Evolutionary conservation across 2,329 filamentous ascomycete species (phyloP), one percentile per base, ranked within the genome.

Genomic region (Coniosporium tulheliwenetii): DNA sequence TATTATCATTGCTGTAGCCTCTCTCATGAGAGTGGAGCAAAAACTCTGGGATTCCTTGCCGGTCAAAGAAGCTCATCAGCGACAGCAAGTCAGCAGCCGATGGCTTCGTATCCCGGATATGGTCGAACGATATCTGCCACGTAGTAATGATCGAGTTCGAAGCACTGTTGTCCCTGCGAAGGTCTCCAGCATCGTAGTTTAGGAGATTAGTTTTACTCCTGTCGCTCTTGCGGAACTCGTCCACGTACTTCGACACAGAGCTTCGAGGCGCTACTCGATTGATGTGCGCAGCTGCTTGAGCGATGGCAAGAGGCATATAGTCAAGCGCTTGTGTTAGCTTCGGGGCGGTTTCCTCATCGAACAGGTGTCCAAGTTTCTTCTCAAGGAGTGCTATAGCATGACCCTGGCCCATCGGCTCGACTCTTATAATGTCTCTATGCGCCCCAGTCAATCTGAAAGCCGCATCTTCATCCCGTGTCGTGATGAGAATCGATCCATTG

Each of bases 41-140:
- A 19, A 43, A 44, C 34, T 48, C 45, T 29, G 45, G 43, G 19
- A 48, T 48, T 10, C 40, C 19, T 5, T 42, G 31, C 10, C 30
- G 37, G 44, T 48, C 42, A 29, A 26, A 36, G 33, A 48, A 37
- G 13, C 36, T 44, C 15, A 49, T 40, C 2, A 49, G 37, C 14
- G 45, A 44, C 8, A 49, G 44, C 13, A 49, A 39, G 12, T 52
- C 40, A 0, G 45, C 38, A 0, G 58, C 57, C 0, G 50, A 36
- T 1, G 13, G 34, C 13, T 44, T 40, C 4, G 40, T 34, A 1
- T 42, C n/a, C 10, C 29, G 44, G 4, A 61, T 53, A 41, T 58
- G 49, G 0, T 45, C 36, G 31, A 61, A 60, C 1, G 57, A 60
- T 1, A 57, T 51, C 5, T 58, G 44, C 57, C 55, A 61, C 0